phyloP scores from a whole-genome alignment of 805 yeast species.

The Cyberlindnera suaveolens region DNA sequence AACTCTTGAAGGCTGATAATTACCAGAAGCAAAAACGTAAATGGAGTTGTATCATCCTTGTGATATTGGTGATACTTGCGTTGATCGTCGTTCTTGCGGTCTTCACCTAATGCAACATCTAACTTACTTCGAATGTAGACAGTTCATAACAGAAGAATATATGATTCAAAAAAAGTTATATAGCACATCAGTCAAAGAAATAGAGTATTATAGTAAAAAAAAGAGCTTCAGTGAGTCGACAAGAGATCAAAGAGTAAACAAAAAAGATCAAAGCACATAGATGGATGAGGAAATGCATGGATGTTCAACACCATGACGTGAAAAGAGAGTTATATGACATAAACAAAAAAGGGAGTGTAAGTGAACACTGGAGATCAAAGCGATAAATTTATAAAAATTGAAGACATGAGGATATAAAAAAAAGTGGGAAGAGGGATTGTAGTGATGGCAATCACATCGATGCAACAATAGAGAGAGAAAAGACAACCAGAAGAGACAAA shows the following conservation, averaged over 20 bases:
- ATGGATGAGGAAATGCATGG: background rate
- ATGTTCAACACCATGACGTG: background rate
- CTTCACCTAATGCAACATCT: conserved; percentile 5
- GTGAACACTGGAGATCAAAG: no score
- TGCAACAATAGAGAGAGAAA: no score
- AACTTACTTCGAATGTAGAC: background rate
- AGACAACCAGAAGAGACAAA: no score
- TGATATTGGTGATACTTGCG: conserved; percentile 51
- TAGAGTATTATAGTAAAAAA: no score
- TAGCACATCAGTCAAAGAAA: no score
- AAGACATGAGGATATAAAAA: no score
- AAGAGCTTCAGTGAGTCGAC: no score
- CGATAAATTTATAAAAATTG: no score
- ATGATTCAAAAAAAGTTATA: background rate
- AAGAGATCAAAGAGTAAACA: no score
- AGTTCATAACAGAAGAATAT: background rate
- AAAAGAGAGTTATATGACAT: background rate
- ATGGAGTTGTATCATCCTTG: conserved; percentile 65
- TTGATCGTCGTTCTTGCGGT: conserved; percentile 54
- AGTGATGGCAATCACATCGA: no score
- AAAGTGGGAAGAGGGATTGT: no score
- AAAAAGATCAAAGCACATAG: background rate
- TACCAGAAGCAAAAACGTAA: conserved; percentile 64
- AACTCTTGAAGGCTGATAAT: conserved; percentile 66
- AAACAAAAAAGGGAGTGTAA: background rate